Evolutionary conservation across 2,329 filamentous ascomycete genomes (phyloP).

Genomic region (Thelonectria discophora): DNA sequence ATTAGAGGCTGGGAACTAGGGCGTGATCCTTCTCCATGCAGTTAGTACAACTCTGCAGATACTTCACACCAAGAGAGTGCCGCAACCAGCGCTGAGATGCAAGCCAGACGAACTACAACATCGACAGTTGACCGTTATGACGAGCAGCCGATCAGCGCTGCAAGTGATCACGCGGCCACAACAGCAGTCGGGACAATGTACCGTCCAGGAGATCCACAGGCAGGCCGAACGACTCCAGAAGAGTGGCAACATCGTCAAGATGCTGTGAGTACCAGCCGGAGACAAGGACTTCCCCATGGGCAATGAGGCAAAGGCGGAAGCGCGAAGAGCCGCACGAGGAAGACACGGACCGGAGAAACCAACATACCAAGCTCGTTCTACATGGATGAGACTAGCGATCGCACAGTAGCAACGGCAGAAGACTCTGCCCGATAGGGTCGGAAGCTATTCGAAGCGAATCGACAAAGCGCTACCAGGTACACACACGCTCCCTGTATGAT

Average conservation of each 20-base stretch:
- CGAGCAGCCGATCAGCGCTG: not conserved
- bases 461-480: no score
- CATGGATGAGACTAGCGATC: no score
- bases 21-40: no score
- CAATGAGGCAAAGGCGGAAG: constrained; percentile 3
- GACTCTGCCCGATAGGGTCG: no score
- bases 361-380: not conserved
- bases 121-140: not conserved
- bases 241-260: constrained; percentile 3
- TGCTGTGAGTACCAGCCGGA: constrained; percentile 2
- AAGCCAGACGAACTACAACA: not conserved
- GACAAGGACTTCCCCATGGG: not conserved
- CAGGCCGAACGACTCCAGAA: not conserved
- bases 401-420: no score
- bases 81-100: constrained; percentile 1
- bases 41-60: no score
- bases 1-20: no score
- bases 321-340: constrained; percentile 1
- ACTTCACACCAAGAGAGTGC: no score
- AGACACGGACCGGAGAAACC: not conserved
- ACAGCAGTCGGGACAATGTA: not conserved
- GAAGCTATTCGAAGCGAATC: no score
- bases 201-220: not conserved
- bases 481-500: no score
- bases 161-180: not conserved